phyloP scores from a whole-genome alignment of 2,329 filamentous ascomycete genomes.

The Fusarium sp. region DNA sequence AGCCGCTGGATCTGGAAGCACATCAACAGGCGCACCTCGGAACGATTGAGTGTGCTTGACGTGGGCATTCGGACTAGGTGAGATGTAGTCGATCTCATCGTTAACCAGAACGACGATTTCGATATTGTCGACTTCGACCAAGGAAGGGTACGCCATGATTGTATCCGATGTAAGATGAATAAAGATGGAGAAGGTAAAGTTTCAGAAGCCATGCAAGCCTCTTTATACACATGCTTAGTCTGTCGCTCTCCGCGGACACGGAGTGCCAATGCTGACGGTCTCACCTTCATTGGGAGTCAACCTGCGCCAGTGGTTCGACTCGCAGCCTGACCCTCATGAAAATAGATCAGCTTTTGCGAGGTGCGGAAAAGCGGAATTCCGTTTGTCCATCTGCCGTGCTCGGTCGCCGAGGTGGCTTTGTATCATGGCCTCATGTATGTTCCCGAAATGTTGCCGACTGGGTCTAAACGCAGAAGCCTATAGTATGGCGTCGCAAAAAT shows the following conservation, averaged over 20 bases:
- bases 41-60: conserved; percentile 58
- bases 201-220: background rate
- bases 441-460: background rate
- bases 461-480: background rate
- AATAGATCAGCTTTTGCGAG: background rate
- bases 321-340: background rate
- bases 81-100: conserved; percentile 67
- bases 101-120: conserved; percentile 64
- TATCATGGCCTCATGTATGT: background rate
- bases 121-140: conserved; percentile 46
- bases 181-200: background rate
- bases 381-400: background rate
- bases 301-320: background rate
- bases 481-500: background rate
- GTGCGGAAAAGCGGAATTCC: background rate
- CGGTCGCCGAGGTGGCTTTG: background rate
- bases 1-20: conserved; percentile 45
- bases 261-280: conserved; percentile 7
- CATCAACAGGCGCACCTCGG: conserved; percentile 54
- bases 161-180: background rate
- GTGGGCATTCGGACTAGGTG: conserved; percentile 56
- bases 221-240: conserved; percentile 5
- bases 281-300: background rate
- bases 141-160: background rate
- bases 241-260: background rate